A percentile compares a stretch with the other conserved stretches of the same genome.
Evolutionary conservation across 208 protist species (phyloP).

Genomic region (Leishmania braziliensis): DNA sequence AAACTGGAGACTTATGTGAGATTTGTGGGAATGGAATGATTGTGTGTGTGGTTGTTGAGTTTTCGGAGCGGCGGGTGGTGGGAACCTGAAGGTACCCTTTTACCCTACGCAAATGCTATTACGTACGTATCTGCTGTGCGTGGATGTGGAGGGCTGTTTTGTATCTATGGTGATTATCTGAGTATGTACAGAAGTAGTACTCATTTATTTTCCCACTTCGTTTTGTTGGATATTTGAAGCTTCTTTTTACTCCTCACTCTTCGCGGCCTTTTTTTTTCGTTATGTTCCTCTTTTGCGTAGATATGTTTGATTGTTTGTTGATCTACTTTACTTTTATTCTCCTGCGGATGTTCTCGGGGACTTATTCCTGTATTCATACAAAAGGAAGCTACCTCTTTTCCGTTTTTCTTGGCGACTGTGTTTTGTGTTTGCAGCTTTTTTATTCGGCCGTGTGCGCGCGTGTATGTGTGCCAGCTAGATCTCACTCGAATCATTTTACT

Average conservation of each 20-base stretch:
- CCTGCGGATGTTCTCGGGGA: no score
- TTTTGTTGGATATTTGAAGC: background rate
- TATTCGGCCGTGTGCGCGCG: no score
- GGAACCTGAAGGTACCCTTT: no score
- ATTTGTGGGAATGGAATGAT: background rate
- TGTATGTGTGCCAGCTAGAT: background rate
- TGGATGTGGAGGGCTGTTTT: background rate
- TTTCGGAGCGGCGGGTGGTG: background rate
- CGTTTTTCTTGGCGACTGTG: no score
- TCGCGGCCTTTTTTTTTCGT: background rate
- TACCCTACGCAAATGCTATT: background rate
- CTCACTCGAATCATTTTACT: background rate
- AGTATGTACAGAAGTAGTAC: background rate
- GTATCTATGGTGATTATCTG: background rate
- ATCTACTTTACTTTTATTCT: background rate
- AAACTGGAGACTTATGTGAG: background rate
- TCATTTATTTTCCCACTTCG: no score
- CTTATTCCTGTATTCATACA: no score
- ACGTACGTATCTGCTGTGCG: background rate
- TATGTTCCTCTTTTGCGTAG: background rate
- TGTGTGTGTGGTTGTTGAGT: no score
- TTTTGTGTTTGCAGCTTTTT: no score
- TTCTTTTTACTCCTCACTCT: background rate
- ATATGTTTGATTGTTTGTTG: background rate
- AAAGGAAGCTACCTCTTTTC: background rate